These are phyloP conservation scores for Botrytis sinoallii DNA, from an alignment of 2,329 filamentous ascomycete genomes.

Conservation along the genomic window DNA sequence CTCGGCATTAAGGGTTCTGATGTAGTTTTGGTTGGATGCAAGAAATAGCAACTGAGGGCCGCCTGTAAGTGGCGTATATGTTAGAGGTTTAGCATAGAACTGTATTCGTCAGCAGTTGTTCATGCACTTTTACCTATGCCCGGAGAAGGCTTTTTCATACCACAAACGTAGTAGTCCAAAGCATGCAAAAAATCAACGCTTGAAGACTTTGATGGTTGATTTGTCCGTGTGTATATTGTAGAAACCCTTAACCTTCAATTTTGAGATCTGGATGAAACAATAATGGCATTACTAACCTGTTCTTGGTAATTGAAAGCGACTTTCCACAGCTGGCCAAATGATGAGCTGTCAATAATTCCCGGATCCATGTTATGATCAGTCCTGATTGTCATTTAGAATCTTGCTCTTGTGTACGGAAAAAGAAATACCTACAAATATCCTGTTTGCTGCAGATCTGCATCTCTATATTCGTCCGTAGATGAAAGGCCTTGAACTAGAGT, in stretches of 20 bases:
- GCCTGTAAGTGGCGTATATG: slow-evolving; percentile 49
- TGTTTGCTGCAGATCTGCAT: slow-evolving; percentile 14
- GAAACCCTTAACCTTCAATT: not conserved
- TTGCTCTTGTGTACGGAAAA: not conserved
- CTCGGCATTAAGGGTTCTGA: slow-evolving; percentile 55
- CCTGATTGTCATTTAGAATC: not conserved
- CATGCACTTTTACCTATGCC: slow-evolving; percentile 39
- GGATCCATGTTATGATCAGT: slow-evolving; percentile 62
- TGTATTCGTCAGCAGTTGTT: slow-evolving; percentile 47
- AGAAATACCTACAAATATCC: not conserved
- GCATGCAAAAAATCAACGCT: not conserved
- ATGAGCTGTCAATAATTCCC: slow-evolving; percentile 50
- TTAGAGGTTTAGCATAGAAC: slow-evolving; percentile 50
- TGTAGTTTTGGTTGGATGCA: slow-evolving; percentile 56
- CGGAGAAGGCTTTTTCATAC: not conserved
- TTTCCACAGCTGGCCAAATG: slow-evolving; percentile 55
- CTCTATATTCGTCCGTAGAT: slow-evolving; percentile 15
- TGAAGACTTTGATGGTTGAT: not conserved
- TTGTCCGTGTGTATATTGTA: not conserved
- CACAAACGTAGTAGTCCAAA: not conserved
- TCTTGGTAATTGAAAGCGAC: slow-evolving; percentile 33
- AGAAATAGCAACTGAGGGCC: slow-evolving; percentile 53
- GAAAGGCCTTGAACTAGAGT: not conserved
- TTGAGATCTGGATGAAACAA: not conserved
- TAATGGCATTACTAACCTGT: not conserved